Evolutionary conservation across 106 monocot genomes (phyloP), one percentile per base, ranked within the genome.

Genomic region (Acorus calamus): DNA sequence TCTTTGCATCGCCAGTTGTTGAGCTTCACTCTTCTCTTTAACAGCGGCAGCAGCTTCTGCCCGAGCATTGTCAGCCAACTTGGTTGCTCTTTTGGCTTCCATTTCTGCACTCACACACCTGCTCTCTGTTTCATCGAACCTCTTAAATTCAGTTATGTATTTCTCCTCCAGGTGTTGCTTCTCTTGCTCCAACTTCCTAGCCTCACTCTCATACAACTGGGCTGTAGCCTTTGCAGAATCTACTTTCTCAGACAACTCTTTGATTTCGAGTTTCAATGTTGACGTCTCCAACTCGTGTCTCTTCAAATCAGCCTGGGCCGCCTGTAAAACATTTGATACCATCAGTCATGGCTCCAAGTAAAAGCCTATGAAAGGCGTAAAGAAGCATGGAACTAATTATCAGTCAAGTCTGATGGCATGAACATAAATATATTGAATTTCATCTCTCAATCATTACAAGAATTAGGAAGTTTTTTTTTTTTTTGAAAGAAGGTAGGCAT

Each of bases 91-190:
- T 61, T 80, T 94, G 47, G 86, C 86, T 3, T 90, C 84, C 50
- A 75, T 79, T 67, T 94, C 94, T 14, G 87, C 86, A 56, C 82
- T 76, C 65, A 76, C 82, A 54, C 77, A 84, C 67, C 94, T 81
- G 52, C 69, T 64, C 7, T 87, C 79, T 13, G 74, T 73, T 67
- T 90, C 94, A 66, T 94, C 84, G 63, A 80, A 84, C 46, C 84
- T 84, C 66, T 84, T 94, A 47, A 82, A 80, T 61, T 90, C 84
- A 8, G 90, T 72, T 8, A 87, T 57, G 58, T 80, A 87, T 64
- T 86, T 94, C 52, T 94, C 94, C 61, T 84, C 71, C 47, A 94
- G 71, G 71, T 90, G 90, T 12, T 70, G 78, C 63, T 80, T 90
- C 67, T 94, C 90, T 74, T 94, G 94, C 61, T 94, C 83, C 47